Base-by-base conservation (phyloP, 306 rosid genomes). In the Luffa aegyptiaca region DNA sequence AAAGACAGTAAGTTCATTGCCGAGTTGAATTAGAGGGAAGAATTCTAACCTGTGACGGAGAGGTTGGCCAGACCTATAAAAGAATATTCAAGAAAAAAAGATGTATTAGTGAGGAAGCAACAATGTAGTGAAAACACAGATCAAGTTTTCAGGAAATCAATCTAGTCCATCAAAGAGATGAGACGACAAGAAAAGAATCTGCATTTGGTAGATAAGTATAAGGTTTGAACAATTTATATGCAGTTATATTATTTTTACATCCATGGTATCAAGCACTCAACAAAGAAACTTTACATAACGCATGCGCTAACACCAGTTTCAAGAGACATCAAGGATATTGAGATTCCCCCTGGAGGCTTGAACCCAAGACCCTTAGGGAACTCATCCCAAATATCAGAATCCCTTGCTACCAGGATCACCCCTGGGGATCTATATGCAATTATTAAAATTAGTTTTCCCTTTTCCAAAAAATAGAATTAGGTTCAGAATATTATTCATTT, bases 11-110 rank as follows among this genome's bases (percentile, higher is more conserved):
- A 62, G 74, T 80, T 61, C 26, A 73, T 66, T 18, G 77, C 39
- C n/a, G 13, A 81, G 59, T 75, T 46, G 35, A 75, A 41, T 59
- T 45, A 55, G 75, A 31, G 87, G 72, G 77, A 84, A 76, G 85
- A 75, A 75, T 46, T 74, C 89, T 83, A 83, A 95, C 98, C 98
- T 91, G 97, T 81, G 80, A 91, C 80, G 7, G 98, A 88, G 84
- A 95, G 98, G 87, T 95, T 95, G 66, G 92, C 97, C 86, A 95
- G 79, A 46, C 98, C 98, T 92, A 94, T 55, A 70, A 58, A 76
- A 64, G 46, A 52, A 75, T 37, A 73, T 63, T 51, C 71, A 79
- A 39, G 64, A 26, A 37, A 75, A 56, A 84, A 71, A 76, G 37
- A 55, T 33, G n/a, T 74, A 16, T 52, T 16, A 68, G 2, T 63